Evolutionary conservation across 257 asterid species (phyloP).

Genomic region (Scutellaria barbata): DNA sequence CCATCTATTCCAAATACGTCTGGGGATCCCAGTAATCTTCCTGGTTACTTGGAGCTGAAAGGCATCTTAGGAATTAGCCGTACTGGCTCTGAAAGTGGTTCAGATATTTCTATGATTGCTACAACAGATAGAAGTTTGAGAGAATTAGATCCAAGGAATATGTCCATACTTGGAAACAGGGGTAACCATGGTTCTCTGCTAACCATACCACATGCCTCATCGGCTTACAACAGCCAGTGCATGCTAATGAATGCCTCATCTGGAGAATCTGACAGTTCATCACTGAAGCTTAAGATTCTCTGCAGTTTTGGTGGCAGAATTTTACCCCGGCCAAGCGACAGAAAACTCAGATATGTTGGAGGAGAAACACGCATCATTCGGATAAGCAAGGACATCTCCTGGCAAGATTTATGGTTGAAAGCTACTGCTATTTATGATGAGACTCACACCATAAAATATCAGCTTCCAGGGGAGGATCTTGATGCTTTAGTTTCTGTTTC

Average conservation of each 20-base stretch:
- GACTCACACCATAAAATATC: constrained; percentile 73
- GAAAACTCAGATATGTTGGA: constrained; percentile 91
- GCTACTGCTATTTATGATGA: constrained; percentile 57
- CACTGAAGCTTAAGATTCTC: constrained; percentile 65
- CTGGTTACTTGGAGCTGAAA: constrained; percentile 68
- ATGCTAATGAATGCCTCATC: constrained; percentile 52
- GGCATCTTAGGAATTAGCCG: constrained; percentile 60
- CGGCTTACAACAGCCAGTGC: constrained; percentile 47
- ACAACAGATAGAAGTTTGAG: constrained; percentile 47
- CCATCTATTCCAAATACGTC: constrained; percentile 53
- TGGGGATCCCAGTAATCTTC: constrained; percentile 60
- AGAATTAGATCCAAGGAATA: constrained; percentile 48
- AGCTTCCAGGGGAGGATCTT: constrained; percentile 96
- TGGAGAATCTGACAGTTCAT: constrained; percentile 60
- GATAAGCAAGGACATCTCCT: constrained; percentile 68
- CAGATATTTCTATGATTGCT: constrained; percentile 62
- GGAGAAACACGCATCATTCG: constrained; percentile 92
- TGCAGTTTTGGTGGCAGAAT: constrained; percentile 95
- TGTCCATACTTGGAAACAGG: constrained; percentile 48
- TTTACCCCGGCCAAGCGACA: constrained; percentile 91
- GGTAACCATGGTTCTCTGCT: constrained; percentile 46
- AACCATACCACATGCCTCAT: constrained; percentile 47
- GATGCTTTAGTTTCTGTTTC: constrained; percentile 91
- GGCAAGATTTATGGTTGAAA: constrained; percentile 74
- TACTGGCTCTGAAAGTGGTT: constrained; percentile 62